Base-by-base conservation (phyloP, 2,329 filamentous ascomycete genomes). In the Simplicillium sp. region DNA sequence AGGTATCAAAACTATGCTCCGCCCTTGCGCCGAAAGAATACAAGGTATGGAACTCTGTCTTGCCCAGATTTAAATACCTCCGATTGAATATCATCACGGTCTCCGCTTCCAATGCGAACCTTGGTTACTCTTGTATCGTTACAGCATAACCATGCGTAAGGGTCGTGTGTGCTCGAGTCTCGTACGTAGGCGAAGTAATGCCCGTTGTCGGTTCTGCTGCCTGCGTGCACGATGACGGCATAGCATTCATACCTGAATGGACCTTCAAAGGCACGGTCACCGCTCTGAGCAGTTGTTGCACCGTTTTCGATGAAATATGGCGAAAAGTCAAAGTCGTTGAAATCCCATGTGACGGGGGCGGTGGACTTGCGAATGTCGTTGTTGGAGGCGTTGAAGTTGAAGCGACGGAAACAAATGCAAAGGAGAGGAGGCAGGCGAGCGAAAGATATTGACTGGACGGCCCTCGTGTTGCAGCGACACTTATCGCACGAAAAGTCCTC, bases 191-290 rank as follows among this genome's bases (percentile, higher is more conserved):
- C 74, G 40, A 82, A 81, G 58, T 96, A 96, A 61, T 96, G 89
- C 0, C 89, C 89, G 38, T 75, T 77, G 31, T 77, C 75, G 39
- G 84, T 68, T 1, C 71, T 78, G 1, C 65, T 65, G 16, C 89
- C 89, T 4, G 76, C 62, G 58, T 96, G 89, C 46, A 84, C 72
- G 40, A 94, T 77, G 7, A 96, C 83, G 2, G 82, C 90, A 56
- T 94, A 96, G 39, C 85, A 82, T 54, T 94, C 83, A 59, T 96
- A 98, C 5, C 69, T 65, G 54, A 84, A 87, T 0, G 84, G 82
- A 1, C 61, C 63, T 3, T 53, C 50, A 43, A 73, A 70, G 12
- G 64, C 63, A 9, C 52, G 59, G 43, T 68, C 65, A 44, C 60
- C 56, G 32, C 59, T 50, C 6, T 56, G 59, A 40, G 50, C 43